Conservation (phyloP, 352 stramenopile genomes). For the Thalassiosira oceanica region DNA sequence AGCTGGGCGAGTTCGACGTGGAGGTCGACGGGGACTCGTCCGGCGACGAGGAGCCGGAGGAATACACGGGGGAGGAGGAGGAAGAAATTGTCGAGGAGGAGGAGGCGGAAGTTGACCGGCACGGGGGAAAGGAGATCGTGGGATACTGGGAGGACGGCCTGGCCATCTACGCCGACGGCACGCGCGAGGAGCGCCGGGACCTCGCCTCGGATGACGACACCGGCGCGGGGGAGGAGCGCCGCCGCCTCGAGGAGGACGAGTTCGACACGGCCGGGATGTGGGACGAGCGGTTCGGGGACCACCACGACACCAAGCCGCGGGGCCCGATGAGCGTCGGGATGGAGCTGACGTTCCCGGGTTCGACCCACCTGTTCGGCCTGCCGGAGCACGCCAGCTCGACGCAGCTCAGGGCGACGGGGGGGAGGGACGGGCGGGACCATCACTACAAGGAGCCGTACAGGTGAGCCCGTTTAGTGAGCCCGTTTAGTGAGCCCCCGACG, state of each 20-base stretch:
- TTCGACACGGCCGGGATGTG: constrained; percentile 85
- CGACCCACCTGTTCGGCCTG: constrained; percentile 91
- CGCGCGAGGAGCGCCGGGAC: constrained; percentile 68
- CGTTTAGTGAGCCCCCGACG: too few species aligned
- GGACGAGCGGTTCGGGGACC: constrained; percentile 93
- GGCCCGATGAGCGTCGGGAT: constrained; percentile 92
- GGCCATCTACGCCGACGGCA: constrained; percentile 95
- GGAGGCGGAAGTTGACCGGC: constrained; percentile 83
- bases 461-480: too few species aligned
- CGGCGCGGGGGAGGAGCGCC: constrained; percentile 20
- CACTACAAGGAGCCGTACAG: constrained; percentile 95
- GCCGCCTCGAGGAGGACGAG: constrained; percentile 49
- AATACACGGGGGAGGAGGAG: constrained; percentile 38
- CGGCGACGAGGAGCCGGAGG: constrained; percentile 26
- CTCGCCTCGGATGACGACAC: constrained; percentile 52
- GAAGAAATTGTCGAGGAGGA: constrained; percentile 24
- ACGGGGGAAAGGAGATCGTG: constrained; percentile 90
- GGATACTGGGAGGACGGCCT: constrained; percentile 97
- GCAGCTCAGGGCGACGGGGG: constrained; percentile 88
- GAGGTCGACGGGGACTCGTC: constrained; percentile 27
- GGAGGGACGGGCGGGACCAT: constrained; percentile 36
- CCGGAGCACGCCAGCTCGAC: constrained; percentile 96
- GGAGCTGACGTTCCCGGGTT: constrained; percentile 91
- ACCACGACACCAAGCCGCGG: constrained; percentile 87
- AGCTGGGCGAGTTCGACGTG: constrained; percentile 38